A percentile compares a stretch with the other conserved stretches of the same genome.
Evolutionary conservation across 176 grass and related monocot genomes (phyloP).

Genomic region (Bothriochloa decipiens): DNA sequence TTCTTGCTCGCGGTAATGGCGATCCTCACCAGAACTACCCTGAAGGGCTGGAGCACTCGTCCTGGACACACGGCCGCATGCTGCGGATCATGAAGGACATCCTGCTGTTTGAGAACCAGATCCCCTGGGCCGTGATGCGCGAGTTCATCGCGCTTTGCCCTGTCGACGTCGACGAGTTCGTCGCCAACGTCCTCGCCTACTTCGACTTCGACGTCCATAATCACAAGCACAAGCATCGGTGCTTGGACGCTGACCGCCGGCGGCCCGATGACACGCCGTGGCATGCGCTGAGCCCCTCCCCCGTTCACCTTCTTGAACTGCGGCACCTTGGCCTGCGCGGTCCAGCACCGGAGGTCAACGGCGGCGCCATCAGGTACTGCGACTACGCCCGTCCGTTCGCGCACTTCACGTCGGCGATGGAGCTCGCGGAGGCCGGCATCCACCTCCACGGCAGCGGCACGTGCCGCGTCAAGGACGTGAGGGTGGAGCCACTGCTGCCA

Average conservation of each 20-base stretch:
- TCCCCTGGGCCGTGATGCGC: not conserved
- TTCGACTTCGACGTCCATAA: not conserved
- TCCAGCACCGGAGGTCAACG: not conserved
- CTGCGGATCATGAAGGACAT: slow-evolving; percentile 21
- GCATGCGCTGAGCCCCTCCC: no score
- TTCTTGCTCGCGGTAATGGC: slow-evolving; percentile 20
- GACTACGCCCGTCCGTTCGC: slow-evolving; percentile 5
- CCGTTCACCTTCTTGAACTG: not conserved
- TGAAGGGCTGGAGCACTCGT: not conserved
- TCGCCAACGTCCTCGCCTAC: not conserved
- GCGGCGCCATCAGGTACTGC: not conserved
- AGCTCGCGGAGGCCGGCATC: slow-evolving; percentile 14
- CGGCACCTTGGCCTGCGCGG: not conserved
- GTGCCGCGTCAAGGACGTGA: not conserved
- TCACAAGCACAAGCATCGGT: no score
- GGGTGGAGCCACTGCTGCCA: not conserved
- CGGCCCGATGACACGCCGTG: no score
- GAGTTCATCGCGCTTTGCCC: not conserved
- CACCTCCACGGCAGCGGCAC: not conserved
- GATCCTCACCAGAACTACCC: not conserved
- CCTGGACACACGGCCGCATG: slow-evolving; percentile 11
- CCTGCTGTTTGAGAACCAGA: slow-evolving; percentile 17
- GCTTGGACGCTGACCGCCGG: no score
- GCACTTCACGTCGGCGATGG: not conserved
- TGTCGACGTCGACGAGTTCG: not conserved